A percentile compares a stretch with the other conserved stretches of the same genome.
Conservation (phyloP, 2,329 filamentous ascomycete species). For the Fulvia fulva region DNA sequence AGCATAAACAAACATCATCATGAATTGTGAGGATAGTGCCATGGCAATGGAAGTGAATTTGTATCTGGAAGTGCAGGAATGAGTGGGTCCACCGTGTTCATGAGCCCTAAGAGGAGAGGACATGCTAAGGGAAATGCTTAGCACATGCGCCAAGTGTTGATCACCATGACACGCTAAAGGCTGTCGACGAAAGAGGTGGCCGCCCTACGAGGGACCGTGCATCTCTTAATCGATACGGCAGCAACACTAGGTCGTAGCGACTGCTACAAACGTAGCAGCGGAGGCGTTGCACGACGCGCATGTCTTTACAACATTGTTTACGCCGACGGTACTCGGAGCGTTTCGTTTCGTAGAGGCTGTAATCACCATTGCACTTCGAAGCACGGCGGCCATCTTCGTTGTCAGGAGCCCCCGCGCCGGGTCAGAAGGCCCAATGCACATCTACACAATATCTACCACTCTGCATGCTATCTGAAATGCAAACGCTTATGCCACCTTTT, state of each 20-base stretch:
- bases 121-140: background rate
- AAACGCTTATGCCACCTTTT: background rate
- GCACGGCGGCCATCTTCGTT: too few relatives aligned
- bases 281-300: too few relatives aligned
- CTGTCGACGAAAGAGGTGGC: background rate
- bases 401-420: too few relatives aligned
- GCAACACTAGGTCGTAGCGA: too few relatives aligned
- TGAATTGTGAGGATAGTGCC: background rate
- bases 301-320: too few relatives aligned
- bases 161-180: background rate
- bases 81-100: background rate
- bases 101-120: background rate
- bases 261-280: too few relatives aligned
- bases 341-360: too few relatives aligned
- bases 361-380: too few relatives aligned
- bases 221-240: too few relatives aligned
- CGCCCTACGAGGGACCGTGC: too few relatives aligned
- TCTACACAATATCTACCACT: background rate
- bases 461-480: background rate
- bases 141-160: background rate
- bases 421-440: background rate
- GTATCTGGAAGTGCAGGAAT: background rate
- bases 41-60: background rate
- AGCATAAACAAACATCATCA: background rate
- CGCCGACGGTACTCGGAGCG: too few relatives aligned